Base-by-base conservation (phyloP, 116 monocot species). In the Papilionanthe hybrid region DNA sequence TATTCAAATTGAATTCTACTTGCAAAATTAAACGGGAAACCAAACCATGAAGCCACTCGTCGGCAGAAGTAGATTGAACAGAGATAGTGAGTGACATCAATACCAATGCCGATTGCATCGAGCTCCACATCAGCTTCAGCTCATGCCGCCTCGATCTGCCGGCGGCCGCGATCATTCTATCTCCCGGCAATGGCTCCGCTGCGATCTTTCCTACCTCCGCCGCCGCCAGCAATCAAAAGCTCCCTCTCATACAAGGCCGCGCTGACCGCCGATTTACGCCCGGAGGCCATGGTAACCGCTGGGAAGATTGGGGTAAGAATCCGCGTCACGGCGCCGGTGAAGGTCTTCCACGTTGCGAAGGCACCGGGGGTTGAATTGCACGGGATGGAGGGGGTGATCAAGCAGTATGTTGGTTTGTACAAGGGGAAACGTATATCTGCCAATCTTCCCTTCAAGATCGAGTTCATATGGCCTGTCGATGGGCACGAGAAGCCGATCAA, bases 401-500 rank as follows among this genome's bases (percentile, higher is more conserved):
- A 92, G 88, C 92, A 92, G 87, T 94, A 97, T 78, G 94, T 87
- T 0, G 86, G 79, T 75, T 9, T 94, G 3, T 94, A 88, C 88
- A 97, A 97, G 79, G 96, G 92, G 81, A 93, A 91, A 73, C 78
- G 86, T 42, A 91, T 97, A 72, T 91, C 92, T 0, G 96, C 92
- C 13, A 97, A 87, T 78, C 77, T 97, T 18, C 96, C 96, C 0
- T 94, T 87, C 84, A 94, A 90, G 82, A 90, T 94, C 57, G 89
- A 94, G 87, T 94, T 97, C 81, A 72, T 81, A 0, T 37, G 88
- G 47, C 55, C 75, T 7, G 72, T 90, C 18, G 92, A 88, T 3
- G 92, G 88, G 56, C 80, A 87, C 79, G 63, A 65, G 10, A 82
- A 72, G 66, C 86, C 92, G 7, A 81, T 94, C 72, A 92, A 86